Evolutionary conservation across 352 stramenopile species (phyloP).

Genomic region (Phytopythium chamaehyphon): DNA sequence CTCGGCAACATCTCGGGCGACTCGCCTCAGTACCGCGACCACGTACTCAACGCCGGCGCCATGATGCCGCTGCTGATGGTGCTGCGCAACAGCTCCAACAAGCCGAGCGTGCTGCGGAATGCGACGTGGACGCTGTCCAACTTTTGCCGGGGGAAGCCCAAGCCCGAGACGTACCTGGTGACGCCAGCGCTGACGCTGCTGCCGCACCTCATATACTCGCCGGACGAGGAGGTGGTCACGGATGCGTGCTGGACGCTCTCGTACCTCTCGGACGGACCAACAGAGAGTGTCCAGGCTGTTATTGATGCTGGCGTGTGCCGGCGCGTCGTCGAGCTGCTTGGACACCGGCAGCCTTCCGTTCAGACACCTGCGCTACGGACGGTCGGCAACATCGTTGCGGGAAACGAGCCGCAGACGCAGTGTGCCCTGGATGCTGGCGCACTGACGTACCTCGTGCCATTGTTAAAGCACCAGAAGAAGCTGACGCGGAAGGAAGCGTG

Average conservation of each 20-base stretch:
- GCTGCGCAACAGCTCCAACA: slow-evolving; percentile 85
- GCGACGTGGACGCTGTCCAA: slow-evolving; percentile 99
- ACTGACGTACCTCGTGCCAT: slow-evolving; percentile 42
- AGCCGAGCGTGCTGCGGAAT: slow-evolving; percentile 97
- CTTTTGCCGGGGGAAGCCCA: slow-evolving; percentile 93
- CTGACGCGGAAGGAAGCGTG: slow-evolving; percentile 81
- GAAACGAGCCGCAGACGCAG: slow-evolving; percentile 86
- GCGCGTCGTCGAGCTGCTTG: slow-evolving; percentile 94
- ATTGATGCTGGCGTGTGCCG: slow-evolving; percentile 95
- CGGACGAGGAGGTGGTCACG: slow-evolving; percentile 97
- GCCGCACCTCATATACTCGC: slow-evolving; percentile 94
- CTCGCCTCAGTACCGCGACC: slow-evolving; percentile 94
- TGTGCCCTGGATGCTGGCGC: slow-evolving; percentile 53
- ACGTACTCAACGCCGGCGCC: slow-evolving; percentile 92
- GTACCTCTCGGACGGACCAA: slow-evolving; percentile 97
- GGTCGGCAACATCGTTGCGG: slow-evolving; percentile 98
- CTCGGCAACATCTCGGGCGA: slow-evolving; percentile 99
- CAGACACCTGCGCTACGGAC: slow-evolving; percentile 96
- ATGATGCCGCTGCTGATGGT: slow-evolving; percentile 95
- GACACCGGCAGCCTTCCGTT: slow-evolving; percentile 90
- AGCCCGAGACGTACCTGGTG: slow-evolving; percentile 96
- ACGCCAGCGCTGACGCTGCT: slow-evolving; percentile 91
- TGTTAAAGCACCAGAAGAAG: slow-evolving; percentile 80
- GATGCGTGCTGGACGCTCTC: slow-evolving; percentile 99
- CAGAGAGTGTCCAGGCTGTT: slow-evolving; percentile 97